Evolutionary conservation across 2,329 filamentous ascomycete genomes (phyloP).

Genomic region (Cladosporium sp.): DNA sequence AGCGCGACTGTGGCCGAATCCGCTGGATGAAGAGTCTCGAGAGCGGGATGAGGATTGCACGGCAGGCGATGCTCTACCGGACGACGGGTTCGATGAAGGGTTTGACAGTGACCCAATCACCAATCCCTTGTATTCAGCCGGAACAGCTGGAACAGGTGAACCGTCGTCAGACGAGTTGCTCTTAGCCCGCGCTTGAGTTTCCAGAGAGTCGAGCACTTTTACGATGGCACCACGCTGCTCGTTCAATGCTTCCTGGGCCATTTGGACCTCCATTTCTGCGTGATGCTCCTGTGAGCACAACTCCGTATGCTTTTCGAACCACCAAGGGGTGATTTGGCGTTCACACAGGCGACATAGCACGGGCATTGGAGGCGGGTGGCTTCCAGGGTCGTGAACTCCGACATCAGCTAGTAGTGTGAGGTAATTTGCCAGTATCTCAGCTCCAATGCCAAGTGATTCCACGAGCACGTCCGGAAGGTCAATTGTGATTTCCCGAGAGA

Average conservation of each 20-base stretch:
- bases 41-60: conserved; percentile 62
- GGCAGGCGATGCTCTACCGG: conserved; percentile 68
- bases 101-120: conserved; percentile 76
- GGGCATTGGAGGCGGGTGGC: conserved; percentile 76
- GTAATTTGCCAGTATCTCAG: conserved; percentile 91
- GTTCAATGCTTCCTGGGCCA: conserved; percentile 86
- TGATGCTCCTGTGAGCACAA: conserved; percentile 93
- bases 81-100: conserved; percentile 63
- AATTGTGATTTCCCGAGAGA: conserved; percentile 89
- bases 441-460: conserved; percentile 89
- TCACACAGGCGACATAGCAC: conserved; percentile 97
- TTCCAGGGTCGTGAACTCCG: conserved; percentile 70
- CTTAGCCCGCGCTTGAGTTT: conserved; percentile 69
- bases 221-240: conserved; percentile 95
- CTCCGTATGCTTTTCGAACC: conserved; percentile 99
- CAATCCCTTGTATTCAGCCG: conserved; percentile 82
- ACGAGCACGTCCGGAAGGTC: conserved; percentile 87
- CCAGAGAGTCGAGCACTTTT: conserved; percentile 87
- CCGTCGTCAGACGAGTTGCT: conserved; percentile 55
- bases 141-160: conserved; percentile 33
- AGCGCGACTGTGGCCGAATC: conserved; percentile 75
- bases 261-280: conserved; percentile 96
- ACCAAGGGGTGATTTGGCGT: conserved; percentile 95
- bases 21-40: conserved; percentile 64
- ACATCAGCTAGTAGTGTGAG: conserved; percentile 85